A percentile compares a stretch with the other conserved stretches of the same genome.
These are phyloP conservation scores for Allium fistulosum DNA, from an alignment of 106 monocot genomes.

Conservation along the genomic window DNA sequence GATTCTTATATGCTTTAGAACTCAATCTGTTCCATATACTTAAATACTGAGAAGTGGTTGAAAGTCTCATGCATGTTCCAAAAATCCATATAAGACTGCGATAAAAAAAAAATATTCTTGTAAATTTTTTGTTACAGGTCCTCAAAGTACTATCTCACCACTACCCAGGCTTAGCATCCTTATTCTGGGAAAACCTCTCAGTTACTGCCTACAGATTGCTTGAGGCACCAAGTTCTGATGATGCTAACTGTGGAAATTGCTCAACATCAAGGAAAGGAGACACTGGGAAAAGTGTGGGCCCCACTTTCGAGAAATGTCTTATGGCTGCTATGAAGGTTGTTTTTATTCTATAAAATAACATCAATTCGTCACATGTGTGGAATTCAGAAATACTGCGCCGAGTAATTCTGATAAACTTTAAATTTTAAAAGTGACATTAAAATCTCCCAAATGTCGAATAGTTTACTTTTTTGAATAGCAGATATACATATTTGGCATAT, in stretches of 20 bases:
- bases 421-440: too few relatives aligned
- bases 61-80: too few relatives aligned
- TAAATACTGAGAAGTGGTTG: too few relatives aligned
- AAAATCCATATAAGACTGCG: too few relatives aligned
- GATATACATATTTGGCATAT: too few relatives aligned
- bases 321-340: slow-evolving; percentile 63
- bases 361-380: neutral
- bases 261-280: slow-evolving; percentile 33
- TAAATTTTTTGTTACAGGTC: slow-evolving; percentile 26
- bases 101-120: too few relatives aligned
- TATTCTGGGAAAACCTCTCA: slow-evolving; percentile 46
- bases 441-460: too few relatives aligned
- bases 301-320: slow-evolving; percentile 40
- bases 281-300: slow-evolving; percentile 17
- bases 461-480: too few relatives aligned
- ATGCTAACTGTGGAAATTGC: slow-evolving; percentile 14
- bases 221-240: slow-evolving; percentile 18
- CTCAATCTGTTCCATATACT: too few relatives aligned
- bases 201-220: slow-evolving; percentile 31
- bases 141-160: slow-evolving; percentile 60
- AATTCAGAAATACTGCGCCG: neutral
- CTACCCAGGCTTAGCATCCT: slow-evolving; percentile 41
- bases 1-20: too few relatives aligned
- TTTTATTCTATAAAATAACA: neutral
- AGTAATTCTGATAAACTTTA: neutral